Percentiles rank a stretch among this genome's conserved stretches.
Evolutionary conservation across 2,329 filamentous ascomycete genomes (phyloP).

Genomic region (Nemania sp.): DNA sequence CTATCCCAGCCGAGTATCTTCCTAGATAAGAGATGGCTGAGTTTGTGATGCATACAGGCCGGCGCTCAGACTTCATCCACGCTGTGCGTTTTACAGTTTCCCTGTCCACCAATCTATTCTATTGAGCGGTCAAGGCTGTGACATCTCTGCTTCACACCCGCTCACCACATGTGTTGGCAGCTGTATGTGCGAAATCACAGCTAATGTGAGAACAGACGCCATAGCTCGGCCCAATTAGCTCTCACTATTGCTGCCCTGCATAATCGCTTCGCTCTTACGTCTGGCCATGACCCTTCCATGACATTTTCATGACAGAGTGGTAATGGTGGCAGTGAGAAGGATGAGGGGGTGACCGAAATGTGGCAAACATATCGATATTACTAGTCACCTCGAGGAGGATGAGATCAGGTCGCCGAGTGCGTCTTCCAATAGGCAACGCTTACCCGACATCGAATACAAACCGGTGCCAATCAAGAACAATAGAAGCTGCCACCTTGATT

Average conservation of each 20-base stretch:
- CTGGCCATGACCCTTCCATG: neutral
- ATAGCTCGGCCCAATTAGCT: constrained; percentile 7
- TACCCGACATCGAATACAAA: constrained; percentile 15
- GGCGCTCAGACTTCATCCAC: constrained; percentile 16
- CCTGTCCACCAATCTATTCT: constrained; percentile 2
- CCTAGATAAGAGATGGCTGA: constrained; percentile 1
- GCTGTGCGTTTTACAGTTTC: constrained; percentile 10
- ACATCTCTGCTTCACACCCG: constrained; percentile 11
- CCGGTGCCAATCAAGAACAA: constrained; percentile 21
- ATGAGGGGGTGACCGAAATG: constrained; percentile 6
- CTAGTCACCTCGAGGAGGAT: constrained; percentile 8
- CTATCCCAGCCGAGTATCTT: constrained; percentile 5
- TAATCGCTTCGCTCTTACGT: constrained; percentile 6
- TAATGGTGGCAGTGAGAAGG: constrained; percentile 1
- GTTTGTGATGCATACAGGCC: constrained; percentile 10
- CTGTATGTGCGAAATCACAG: constrained; percentile 1
- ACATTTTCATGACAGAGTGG: neutral
- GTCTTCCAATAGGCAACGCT: constrained; percentile 18
- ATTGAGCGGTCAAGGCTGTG: constrained; percentile 17
- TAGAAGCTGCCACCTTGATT: neutral
- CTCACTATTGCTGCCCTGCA: constrained; percentile 14
- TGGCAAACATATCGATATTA: constrained; percentile 17
- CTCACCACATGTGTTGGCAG: constrained; percentile 1
- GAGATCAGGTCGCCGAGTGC: constrained; percentile 7
- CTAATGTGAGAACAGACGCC: constrained; percentile 16